Percentiles rank a stretch among this genome's conserved stretches.
Evolutionary conservation across 2,329 filamentous ascomycete genomes (phyloP).

Genomic region (Davidsoniella australis): DNA sequence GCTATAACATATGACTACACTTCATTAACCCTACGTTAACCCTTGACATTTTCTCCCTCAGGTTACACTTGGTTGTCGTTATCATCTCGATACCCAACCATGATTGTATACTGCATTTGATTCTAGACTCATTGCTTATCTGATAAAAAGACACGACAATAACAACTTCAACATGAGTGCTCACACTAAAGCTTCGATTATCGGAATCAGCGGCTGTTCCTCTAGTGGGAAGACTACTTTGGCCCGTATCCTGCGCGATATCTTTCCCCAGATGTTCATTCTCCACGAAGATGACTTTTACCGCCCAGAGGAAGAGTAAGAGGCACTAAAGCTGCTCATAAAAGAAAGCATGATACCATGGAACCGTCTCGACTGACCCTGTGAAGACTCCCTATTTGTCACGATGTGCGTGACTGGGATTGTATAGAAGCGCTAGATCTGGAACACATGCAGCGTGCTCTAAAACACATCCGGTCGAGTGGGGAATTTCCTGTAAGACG

Average conservation of each 20-base stretch:
- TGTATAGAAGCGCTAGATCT: slow-evolving; percentile 66
- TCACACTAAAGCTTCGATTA: slow-evolving; percentile 38
- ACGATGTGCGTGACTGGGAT: slow-evolving; percentile 76
- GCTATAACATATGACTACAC: too few relatives aligned
- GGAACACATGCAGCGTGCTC: slow-evolving; percentile 44
- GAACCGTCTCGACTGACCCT: neutral
- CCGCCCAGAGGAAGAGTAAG: slow-evolving; percentile 54
- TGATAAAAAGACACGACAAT: neutral
- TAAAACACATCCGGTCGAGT: slow-evolving; percentile 52
- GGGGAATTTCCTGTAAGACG: slow-evolving; percentile 45
- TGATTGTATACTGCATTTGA: too few relatives aligned
- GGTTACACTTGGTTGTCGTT: too few relatives aligned
- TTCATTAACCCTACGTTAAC: too few relatives aligned
- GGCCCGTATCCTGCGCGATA: slow-evolving; percentile 63
- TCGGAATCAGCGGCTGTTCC: slow-evolving; percentile 78
- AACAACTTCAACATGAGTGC: slow-evolving; percentile 16
- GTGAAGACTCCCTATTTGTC: slow-evolving; percentile 12
- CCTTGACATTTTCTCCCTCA: too few relatives aligned
- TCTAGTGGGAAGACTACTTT: slow-evolving; percentile 93
- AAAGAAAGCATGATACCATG: too few relatives aligned
- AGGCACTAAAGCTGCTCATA: slow-evolving; percentile 8
- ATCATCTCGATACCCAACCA: too few relatives aligned
- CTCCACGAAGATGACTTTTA: slow-evolving; percentile 97
- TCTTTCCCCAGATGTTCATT: slow-evolving; percentile 65
- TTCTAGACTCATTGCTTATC: neutral